Base-by-base conservation (phyloP, 495 filamentous ascomycete species). In the Trypethelium eluteriae region DNA sequence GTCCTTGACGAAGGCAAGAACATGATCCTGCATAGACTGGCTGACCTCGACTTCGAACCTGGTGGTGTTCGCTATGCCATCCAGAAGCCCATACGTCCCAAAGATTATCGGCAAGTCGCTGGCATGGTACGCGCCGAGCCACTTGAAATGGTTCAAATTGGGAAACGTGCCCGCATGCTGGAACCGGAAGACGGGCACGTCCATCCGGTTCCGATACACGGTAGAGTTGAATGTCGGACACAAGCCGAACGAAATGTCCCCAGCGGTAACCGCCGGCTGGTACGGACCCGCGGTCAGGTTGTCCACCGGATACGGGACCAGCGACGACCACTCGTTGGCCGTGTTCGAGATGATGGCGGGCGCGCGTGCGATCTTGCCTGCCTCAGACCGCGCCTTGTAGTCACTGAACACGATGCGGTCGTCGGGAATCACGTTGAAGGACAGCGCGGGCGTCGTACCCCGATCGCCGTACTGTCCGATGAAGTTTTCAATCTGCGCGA, bases 1-100 rank as follows among this genome's bases (percentile, higher is more conserved):
- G 61, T 75, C 68, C 70, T 75, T 75, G 25, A 70, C 73, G 49
- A 75, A 75, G 5, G 62, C 25, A 2, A 72, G 72, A 68, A 70
- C 71, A 25, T 72, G 66, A 12, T 56, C 44, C 10, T 69, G 66
- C 72, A 75, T 74, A n/a, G 38, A 38, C 39, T 64, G 62, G 57
- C 68, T 72, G 3, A 75, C 67, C 59, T 66, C 67, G 44, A 67
- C 62, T 47, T 74, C 66, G 59, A 74, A 70, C 50, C 66, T 66
- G n/a, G 73, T 72, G 2, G 65, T 65, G 49, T 70, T 70, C 12
- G 65, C 70, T 2, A 18, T 39, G 2, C 0, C 49, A 12, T 47
- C 38, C 32, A 59, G 18, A 34, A 59, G 53, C n/a, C 32, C 25
- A 64, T 72, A 72, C 11, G 72, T 74, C 9, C 68, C 59, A 46